A percentile compares a stretch with the other conserved stretches of the same genome.
These are phyloP conservation scores for Novymonas esmeraldas DNA, from an alignment of 208 protist species.

Conservation along the genomic window DNA sequence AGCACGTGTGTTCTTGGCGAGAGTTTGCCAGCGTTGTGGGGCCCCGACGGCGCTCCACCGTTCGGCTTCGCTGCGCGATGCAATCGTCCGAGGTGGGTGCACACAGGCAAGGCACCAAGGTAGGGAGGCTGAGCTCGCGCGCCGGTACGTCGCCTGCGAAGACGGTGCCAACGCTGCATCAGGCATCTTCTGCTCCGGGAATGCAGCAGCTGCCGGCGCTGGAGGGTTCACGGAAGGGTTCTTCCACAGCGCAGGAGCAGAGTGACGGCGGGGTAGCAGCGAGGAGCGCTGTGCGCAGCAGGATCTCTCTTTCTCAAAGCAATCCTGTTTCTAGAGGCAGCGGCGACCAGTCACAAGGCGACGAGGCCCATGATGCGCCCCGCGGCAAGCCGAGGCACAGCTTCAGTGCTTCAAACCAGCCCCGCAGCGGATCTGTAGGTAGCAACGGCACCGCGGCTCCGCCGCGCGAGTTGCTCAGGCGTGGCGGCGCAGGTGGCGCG, in stretches of 20 bases:
- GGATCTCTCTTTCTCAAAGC: constrained; percentile 1
- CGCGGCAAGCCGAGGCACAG: background rate
- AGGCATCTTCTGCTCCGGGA: background rate
- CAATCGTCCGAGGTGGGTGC: background rate
- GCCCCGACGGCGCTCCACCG: too few relatives aligned
- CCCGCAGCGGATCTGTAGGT: background rate
- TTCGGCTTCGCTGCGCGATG: too few relatives aligned
- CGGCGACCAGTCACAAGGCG: background rate
- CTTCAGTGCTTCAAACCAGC: background rate
- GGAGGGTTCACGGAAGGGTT: background rate
- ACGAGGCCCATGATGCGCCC: background rate
- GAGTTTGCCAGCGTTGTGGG: too few relatives aligned
- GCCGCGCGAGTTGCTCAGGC: background rate
- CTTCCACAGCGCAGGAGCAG: background rate
- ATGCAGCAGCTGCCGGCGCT: background rate
- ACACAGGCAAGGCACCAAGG: background rate
- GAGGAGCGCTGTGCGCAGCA: constrained; percentile 6
- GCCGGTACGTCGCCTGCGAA: background rate
- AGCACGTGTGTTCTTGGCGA: too few relatives aligned
- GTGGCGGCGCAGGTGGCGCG: background rate
- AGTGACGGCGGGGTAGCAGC: background rate
- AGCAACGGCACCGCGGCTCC: background rate
- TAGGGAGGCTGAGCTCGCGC: background rate
- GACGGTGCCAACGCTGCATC: background rate
- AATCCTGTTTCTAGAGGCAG: background rate